Percentiles rank a stretch among this genome's conserved stretches.
Evolutionary conservation across 108 stramenopile species (phyloP).

Genomic region (Mayamaea pseudoterrestris): DNA sequence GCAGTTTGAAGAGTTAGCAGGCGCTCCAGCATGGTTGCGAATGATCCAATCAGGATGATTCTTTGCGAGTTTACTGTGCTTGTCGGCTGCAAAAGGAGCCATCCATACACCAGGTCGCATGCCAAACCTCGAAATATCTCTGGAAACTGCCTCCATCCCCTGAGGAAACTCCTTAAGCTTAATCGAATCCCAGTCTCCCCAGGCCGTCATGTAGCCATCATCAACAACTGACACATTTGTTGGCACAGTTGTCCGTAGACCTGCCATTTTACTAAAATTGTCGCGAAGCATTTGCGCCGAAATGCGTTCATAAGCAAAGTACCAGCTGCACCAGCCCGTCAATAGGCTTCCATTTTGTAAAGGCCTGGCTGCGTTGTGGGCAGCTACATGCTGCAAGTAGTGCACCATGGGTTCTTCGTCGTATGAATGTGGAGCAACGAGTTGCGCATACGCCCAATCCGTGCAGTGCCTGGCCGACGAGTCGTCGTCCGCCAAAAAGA

Average conservation of each 20-base stretch:
- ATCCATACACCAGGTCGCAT: slow-evolving; percentile 88
- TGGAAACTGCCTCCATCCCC: slow-evolving; percentile 57
- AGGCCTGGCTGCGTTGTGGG: slow-evolving; percentile 61
- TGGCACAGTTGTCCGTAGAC: slow-evolving; percentile 38
- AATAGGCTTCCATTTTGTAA: slow-evolving; percentile 58
- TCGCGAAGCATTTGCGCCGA: slow-evolving; percentile 48
- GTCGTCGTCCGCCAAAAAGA: slow-evolving; percentile 20
- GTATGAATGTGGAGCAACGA: slow-evolving; percentile 54
- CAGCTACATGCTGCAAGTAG: slow-evolving; percentile 65
- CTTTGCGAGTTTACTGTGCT: slow-evolving; percentile 56
- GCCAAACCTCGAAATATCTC: slow-evolving; percentile 41
- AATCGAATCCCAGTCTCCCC: slow-evolving; percentile 89
- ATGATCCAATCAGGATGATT: slow-evolving; percentile 92
- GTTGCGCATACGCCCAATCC: slow-evolving; percentile 79
- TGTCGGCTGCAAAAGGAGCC: slow-evolving; percentile 85
- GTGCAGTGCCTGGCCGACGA: slow-evolving; percentile 18
- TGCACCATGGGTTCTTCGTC: slow-evolving; percentile 85
- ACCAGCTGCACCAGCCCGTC: slow-evolving; percentile 91
- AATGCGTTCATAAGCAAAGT: slow-evolving; percentile 87
- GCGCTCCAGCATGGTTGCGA: slow-evolving; percentile 53
- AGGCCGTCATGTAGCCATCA: slow-evolving; percentile 91
- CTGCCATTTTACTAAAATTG: slow-evolving; percentile 59
- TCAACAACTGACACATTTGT: slow-evolving; percentile 82
- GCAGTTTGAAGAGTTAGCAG: slow-evolving; percentile 84
- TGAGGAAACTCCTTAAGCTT: slow-evolving; percentile 61